A percentile compares a stretch with the other conserved stretches of the same genome.
phyloP scores from a whole-genome alignment of 1,284 basidiomycete genomes.

The Ustilago shanxiensis region DNA sequence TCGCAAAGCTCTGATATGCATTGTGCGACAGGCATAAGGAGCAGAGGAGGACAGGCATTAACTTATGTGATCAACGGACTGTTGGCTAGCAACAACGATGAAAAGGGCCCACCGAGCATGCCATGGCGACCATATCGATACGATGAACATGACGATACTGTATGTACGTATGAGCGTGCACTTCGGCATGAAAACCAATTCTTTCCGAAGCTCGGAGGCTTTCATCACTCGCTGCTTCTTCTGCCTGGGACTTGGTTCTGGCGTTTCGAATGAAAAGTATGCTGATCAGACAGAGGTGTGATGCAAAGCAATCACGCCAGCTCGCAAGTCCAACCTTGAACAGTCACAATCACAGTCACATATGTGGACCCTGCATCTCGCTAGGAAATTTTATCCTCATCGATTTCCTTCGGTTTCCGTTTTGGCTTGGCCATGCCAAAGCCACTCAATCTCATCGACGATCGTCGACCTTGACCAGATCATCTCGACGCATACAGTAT shows the following conservation, averaged over 20 bases:
- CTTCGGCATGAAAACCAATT: not conserved
- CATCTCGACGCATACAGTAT: too few species aligned
- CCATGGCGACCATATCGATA: not conserved
- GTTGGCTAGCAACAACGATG: not conserved
- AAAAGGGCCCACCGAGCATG: conserved; percentile 3
- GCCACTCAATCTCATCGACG: conserved; percentile 1
- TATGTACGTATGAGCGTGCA: too few species aligned
- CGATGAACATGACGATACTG: not conserved
- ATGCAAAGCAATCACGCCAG: not conserved
- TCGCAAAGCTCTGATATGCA: too few species aligned
- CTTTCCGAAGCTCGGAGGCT: not conserved
- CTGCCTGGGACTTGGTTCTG: too few species aligned
- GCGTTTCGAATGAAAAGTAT: not conserved
- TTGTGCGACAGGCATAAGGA: too few species aligned
- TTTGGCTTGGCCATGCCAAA: conserved; percentile 2
- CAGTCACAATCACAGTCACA: not conserved
- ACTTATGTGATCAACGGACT: too few species aligned
- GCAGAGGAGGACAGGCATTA: too few species aligned
- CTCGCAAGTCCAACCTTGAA: not conserved
- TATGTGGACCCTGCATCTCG: conserved; percentile 24
- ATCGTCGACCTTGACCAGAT: too few species aligned
- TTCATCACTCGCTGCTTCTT: not conserved
- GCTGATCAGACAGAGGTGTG: not conserved
- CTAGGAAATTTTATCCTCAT: conserved; percentile 17
- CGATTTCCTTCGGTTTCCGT: not conserved